Evolutionary conservation across 441 rosid genomes (phyloP).

Genomic region (Erodium trifolium): DNA sequence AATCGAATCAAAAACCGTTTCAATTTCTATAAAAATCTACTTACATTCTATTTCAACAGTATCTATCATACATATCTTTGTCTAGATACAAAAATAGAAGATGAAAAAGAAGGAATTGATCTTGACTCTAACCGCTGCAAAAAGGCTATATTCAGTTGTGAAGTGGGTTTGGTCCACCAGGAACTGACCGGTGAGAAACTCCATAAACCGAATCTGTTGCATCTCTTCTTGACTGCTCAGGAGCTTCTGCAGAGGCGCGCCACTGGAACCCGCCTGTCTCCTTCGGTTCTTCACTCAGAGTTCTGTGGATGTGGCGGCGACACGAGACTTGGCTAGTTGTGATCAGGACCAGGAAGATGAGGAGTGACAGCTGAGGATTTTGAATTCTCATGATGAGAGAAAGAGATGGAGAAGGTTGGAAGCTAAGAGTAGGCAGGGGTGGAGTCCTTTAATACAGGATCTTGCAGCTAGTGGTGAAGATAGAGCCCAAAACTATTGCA

Average conservation of each 20-base stretch:
- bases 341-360: no score
- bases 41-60: constrained; percentile 15
- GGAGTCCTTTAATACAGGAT: no score
- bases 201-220: constrained; percentile 26
- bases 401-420: no score
- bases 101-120: background rate
- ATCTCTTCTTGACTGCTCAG: constrained; percentile 20
- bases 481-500: constrained; percentile 22
- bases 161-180: constrained; percentile 47
- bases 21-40: constrained; percentile 6
- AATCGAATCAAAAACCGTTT: constrained; percentile 8
- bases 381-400: no score
- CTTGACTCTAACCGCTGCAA: constrained; percentile 18
- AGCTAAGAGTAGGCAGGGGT: no score
- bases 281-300: constrained; percentile 13
- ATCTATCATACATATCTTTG: constrained; percentile 20
- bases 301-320: constrained; percentile 25
- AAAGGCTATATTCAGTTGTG: constrained; percentile 31
- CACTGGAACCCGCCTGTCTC: constrained; percentile 14
- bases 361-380: no score
- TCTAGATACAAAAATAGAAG: background rate
- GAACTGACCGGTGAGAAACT: constrained; percentile 35
- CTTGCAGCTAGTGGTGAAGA: constrained; percentile 18
- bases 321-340: constrained; percentile 21
- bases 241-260: constrained; percentile 30